These are phyloP conservation scores for Neurospora sp. DNA, from an alignment of 495 filamentous ascomycete genomes.

Conservation along the genomic window DNA sequence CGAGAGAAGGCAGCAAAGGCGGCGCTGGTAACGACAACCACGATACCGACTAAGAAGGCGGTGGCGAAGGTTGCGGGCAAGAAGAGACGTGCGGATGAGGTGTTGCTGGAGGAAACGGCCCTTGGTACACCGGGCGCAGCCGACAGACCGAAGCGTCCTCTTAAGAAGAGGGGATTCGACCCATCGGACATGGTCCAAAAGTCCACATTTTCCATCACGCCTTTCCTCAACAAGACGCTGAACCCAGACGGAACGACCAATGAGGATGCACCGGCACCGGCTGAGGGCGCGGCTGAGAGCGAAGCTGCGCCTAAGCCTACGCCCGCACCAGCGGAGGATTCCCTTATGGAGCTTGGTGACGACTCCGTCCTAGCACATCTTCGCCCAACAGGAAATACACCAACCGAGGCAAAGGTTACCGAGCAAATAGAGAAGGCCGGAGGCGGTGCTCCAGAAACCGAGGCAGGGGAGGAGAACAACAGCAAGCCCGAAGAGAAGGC, in stretches of 20 bases:
- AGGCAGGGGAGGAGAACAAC: background rate
- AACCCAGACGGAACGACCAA: constrained; percentile 23
- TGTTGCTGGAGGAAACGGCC: constrained; percentile 21
- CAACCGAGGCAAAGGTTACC: constrained; percentile 38
- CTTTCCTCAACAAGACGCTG: constrained; percentile 72
- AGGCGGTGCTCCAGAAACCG: background rate
- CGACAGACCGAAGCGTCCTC: constrained; percentile 23
- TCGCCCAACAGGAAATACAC: constrained; percentile 6
- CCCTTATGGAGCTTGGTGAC: constrained; percentile 4
- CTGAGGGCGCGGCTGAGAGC: background rate
- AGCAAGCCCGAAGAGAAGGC: constrained; percentile 18
- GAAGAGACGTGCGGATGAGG: constrained; percentile 31
- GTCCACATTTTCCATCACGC: constrained; percentile 85
- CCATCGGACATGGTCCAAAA: constrained; percentile 65
- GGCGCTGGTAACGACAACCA: constrained; percentile 13
- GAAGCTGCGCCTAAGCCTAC: constrained; percentile 4
- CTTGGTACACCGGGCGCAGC: constrained; percentile 30
- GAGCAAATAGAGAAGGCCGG: constrained; percentile 18
- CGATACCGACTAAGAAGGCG: constrained; percentile 25
- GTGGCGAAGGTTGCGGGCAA: constrained; percentile 23
- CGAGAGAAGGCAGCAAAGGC: constrained; percentile 16
- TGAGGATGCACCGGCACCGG: background rate
- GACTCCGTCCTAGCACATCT: constrained; percentile 11
- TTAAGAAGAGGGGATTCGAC: constrained; percentile 43
- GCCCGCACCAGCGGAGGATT: constrained; percentile 4